phyloP scores from a whole-genome alignment of 225 moss, liverwort and hornwort species.

The Rhytidiadelphus loreus region DNA sequence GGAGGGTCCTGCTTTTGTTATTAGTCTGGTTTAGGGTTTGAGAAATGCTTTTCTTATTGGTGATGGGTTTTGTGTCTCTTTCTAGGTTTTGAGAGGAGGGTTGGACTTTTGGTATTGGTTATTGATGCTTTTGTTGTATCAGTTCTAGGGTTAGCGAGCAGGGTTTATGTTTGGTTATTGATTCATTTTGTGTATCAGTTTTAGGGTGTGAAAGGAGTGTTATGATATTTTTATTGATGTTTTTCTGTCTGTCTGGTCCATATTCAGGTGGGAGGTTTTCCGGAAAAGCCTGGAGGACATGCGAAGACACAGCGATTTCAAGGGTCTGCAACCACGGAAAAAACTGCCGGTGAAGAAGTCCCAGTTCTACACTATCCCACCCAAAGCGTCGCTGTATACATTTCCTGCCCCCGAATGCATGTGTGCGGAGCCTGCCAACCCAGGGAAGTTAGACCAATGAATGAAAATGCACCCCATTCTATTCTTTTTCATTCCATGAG shows the following conservation, averaged over 20 bases:
- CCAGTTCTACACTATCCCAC: slow-evolving; percentile 9
- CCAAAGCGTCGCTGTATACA: slow-evolving; percentile 58
- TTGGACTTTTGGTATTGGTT: background rate
- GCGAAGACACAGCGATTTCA: slow-evolving; percentile 48
- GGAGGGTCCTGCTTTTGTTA: background rate
- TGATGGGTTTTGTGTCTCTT: background rate
- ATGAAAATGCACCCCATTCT: background rate
- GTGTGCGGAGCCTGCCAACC: slow-evolving; percentile 34
- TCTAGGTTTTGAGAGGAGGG: background rate
- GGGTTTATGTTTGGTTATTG: background rate
- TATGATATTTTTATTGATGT: background rate
- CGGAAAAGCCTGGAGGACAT: slow-evolving; percentile 40
- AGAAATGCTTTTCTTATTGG: background rate
- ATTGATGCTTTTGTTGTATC: background rate
- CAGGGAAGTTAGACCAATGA: background rate
- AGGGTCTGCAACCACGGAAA: slow-evolving; percentile 41
- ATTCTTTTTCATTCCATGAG: background rate
- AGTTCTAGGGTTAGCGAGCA: background rate
- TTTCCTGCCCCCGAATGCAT: slow-evolving; percentile 55
- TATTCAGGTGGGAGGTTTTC: slow-evolving; percentile 33
- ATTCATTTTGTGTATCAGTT: background rate
- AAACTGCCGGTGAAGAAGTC: slow-evolving; percentile 9
- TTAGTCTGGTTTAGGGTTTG: background rate
- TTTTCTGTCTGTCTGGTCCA: background rate
- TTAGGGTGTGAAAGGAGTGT: background rate